These are phyloP conservation scores for Fusarium decemcellulare DNA, from an alignment of 2,329 filamentous ascomycete genomes.

Conservation along the genomic window DNA sequence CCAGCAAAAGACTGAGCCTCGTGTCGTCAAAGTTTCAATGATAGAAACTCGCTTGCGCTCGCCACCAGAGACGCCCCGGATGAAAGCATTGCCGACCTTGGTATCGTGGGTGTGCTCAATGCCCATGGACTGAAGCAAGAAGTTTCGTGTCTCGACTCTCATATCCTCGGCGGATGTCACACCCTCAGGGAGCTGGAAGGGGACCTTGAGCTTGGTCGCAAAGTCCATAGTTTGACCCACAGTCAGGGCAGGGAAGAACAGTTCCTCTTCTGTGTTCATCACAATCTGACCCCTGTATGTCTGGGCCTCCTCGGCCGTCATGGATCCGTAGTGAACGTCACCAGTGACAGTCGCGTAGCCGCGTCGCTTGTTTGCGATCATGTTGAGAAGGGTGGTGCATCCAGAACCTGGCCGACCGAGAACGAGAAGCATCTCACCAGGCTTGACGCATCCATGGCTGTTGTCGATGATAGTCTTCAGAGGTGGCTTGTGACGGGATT, in stretches of 20 bases:
- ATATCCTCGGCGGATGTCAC: conserved; percentile 59
- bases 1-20: conserved; percentile 74
- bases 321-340: conserved; percentile 69
- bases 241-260: conserved; percentile 76
- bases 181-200: conserved; percentile 62
- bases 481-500: conserved; percentile 68
- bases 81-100: conserved; percentile 76
- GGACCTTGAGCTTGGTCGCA: conserved; percentile 73
- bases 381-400: conserved; percentile 79
- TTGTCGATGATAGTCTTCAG: conserved; percentile 76
- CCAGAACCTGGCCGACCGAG: conserved; percentile 78
- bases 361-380: conserved; percentile 74
- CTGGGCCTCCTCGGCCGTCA: conserved; percentile 63
- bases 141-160: conserved; percentile 63
- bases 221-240: conserved; percentile 81
- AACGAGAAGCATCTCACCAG: conserved; percentile 80
- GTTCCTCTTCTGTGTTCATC: conserved; percentile 79
- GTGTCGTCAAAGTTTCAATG: conserved; percentile 72
- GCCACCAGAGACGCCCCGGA: conserved; percentile 77
- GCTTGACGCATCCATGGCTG: conserved; percentile 78
- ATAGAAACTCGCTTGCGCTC: conserved; percentile 80
- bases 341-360: conserved; percentile 73
- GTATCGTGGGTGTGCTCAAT: conserved; percentile 74
- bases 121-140: conserved; percentile 69
- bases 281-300: conserved; percentile 72